Percentiles rank a stretch among this genome's conserved stretches.
These are phyloP conservation scores for Senna siamea DNA, from an alignment of 306 rosid genomes.

Conservation along the genomic window DNA sequence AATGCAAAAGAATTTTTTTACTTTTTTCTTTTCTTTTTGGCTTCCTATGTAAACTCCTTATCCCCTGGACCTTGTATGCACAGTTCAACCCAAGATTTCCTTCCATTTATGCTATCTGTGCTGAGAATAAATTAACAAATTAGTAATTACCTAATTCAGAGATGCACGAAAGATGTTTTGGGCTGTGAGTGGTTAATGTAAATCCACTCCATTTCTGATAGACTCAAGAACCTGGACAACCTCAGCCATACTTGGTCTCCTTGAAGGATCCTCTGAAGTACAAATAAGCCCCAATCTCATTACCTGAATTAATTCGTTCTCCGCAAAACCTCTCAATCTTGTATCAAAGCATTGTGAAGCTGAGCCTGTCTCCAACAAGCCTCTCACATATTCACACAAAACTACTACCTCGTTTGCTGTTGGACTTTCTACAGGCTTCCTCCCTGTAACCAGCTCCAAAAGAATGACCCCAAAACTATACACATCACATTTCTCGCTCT, in stretches of 20 bases:
- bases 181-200: slow-evolving; percentile 32
- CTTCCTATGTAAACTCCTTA: slow-evolving; percentile 39
- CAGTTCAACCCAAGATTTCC: slow-evolving; percentile 30
- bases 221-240: slow-evolving; percentile 98
- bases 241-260: slow-evolving; percentile 98
- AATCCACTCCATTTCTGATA: slow-evolving; percentile 80
- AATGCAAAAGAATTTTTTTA: slow-evolving; percentile 60
- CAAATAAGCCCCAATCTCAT: slow-evolving; percentile 91
- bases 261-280: slow-evolving; percentile 83
- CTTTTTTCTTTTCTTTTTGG: slow-evolving; percentile 9
- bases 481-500: slow-evolving; percentile 93
- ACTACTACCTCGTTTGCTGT: slow-evolving; percentile 76
- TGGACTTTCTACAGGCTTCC: slow-evolving; percentile 97
- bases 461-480: slow-evolving; percentile 95
- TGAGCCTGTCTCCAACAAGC: slow-evolving; percentile 70
- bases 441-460: slow-evolving; percentile 91
- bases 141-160: not conserved
- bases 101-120: slow-evolving; percentile 25
- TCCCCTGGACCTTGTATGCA: slow-evolving; percentile 20
- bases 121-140: slow-evolving; percentile 36
- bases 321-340: slow-evolving; percentile 72
- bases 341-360: slow-evolving; percentile 88
- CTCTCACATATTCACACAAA: slow-evolving; percentile 88
- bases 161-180: not conserved
- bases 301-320: slow-evolving; percentile 89